Conservation (phyloP, 2,329 filamentous ascomycete species). For the Sporothrix globosa region DNA sequence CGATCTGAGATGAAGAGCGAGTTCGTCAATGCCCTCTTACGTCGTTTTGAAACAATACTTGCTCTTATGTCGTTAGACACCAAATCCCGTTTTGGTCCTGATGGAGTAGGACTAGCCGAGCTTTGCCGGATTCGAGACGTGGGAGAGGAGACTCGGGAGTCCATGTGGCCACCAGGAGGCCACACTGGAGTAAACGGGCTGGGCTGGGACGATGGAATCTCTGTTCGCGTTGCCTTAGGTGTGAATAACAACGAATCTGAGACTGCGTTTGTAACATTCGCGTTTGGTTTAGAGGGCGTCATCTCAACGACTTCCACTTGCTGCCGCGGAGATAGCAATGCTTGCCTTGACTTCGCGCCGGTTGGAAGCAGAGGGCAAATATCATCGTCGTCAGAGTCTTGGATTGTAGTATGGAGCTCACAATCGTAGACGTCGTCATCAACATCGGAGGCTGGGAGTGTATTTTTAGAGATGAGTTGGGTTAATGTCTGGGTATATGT, state of each 20-base stretch:
- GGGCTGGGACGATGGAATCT: slow-evolving; percentile 53
- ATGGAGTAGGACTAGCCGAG: not conserved
- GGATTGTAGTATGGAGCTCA: not conserved
- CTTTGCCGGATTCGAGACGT: not conserved
- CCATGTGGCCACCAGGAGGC: slow-evolving; percentile 44
- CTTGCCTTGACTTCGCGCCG: not conserved
- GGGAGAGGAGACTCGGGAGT: slow-evolving; percentile 22
- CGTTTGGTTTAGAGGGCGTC: not conserved
- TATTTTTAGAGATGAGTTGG: slow-evolving; percentile 40
- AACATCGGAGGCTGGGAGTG: slow-evolving; percentile 22
- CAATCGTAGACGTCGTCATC: slow-evolving; percentile 33
- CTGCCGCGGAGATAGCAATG: not conserved
- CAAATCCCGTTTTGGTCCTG: not conserved
- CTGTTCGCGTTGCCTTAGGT: slow-evolving; percentile 37
- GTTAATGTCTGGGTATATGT: slow-evolving; percentile 45
- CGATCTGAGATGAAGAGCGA: not conserved
- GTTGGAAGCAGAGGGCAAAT: slow-evolving; percentile 18
- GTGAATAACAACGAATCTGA: not conserved
- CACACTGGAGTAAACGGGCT: slow-evolving; percentile 50
- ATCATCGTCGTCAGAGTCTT: slow-evolving; percentile 38
- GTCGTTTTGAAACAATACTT: not conserved
- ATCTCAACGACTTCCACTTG: not conserved
- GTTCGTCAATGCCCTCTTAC: not conserved
- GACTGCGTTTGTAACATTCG: too few species aligned
- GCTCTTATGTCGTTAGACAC: not conserved